A percentile compares a stretch with the other conserved stretches of the same genome.
Conservation (phyloP, 2,329 filamentous ascomycete genomes). For the Fusarium dimerum region DNA sequence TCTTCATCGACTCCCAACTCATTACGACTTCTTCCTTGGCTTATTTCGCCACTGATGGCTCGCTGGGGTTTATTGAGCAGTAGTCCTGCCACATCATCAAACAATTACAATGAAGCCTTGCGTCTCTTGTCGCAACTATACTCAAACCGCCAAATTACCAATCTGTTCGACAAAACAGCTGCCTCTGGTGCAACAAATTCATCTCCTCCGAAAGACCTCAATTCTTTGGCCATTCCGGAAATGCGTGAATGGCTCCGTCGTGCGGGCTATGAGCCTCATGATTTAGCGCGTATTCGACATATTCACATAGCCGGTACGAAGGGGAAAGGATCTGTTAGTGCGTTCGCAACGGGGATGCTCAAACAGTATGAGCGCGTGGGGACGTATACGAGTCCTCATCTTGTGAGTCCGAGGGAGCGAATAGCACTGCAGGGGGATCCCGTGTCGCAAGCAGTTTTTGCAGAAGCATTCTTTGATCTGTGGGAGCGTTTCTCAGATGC, state of each 20-base stretch:
- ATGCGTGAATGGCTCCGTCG: slow-evolving; percentile 77
- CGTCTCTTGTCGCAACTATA: slow-evolving; percentile 74
- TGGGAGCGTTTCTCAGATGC: slow-evolving; percentile 65
- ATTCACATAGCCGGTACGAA: slow-evolving; percentile 94
- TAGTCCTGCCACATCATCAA: slow-evolving; percentile 21
- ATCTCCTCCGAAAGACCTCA: slow-evolving; percentile 58
- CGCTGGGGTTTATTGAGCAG: background rate
- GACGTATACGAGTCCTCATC: slow-evolving; percentile 83
- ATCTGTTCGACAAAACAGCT: slow-evolving; percentile 45
- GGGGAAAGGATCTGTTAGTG: slow-evolving; percentile 87
- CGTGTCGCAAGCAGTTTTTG: slow-evolving; percentile 68
- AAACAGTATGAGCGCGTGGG: slow-evolving; percentile 57
- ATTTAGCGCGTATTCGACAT: slow-evolving; percentile 47
- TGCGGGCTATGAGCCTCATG: slow-evolving; percentile 65
- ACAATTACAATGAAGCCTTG: slow-evolving; percentile 67
- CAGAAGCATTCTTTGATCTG: slow-evolving; percentile 78
- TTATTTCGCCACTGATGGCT: slow-evolving; percentile 1
- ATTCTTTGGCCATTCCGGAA: slow-evolving; percentile 76
- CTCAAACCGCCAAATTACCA: slow-evolving; percentile 70
- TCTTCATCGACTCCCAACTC: background rate
- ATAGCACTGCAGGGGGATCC: slow-evolving; percentile 78
- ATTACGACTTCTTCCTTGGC: background rate
- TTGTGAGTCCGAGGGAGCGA: slow-evolving; percentile 80
- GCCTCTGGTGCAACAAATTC: slow-evolving; percentile 32
- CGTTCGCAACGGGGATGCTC: slow-evolving; percentile 81